These are phyloP conservation scores for Microcos paniculata DNA, from an alignment of 345 rosid species.

Conservation along the genomic window DNA sequence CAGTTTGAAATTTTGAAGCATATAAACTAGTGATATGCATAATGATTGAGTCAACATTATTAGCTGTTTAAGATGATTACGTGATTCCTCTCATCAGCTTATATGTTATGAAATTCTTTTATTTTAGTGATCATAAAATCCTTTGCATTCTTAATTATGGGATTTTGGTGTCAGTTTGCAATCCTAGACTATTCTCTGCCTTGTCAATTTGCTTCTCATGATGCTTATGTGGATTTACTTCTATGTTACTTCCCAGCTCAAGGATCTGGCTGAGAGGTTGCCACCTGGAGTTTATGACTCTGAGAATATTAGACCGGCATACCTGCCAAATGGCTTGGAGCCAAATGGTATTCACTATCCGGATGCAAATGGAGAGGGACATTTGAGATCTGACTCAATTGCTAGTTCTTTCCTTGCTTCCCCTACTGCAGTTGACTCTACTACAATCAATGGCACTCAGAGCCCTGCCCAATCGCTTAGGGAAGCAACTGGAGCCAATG, in stretches of 20 bases:
- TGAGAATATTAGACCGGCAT: conserved; percentile 45
- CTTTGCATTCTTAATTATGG: not conserved
- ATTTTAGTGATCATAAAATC: not conserved
- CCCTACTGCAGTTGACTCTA: conserved; percentile 36
- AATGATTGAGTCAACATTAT: not conserved
- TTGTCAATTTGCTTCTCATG: not conserved
- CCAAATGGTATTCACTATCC: conserved; percentile 57
- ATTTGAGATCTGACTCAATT: conserved; percentile 64
- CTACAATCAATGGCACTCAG: conserved; percentile 42
- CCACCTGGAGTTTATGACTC: conserved; percentile 68
- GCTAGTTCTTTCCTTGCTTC: conserved; percentile 50
- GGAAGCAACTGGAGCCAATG: conserved; percentile 45
- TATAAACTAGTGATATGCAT: not conserved
- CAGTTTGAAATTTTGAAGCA: not conserved
- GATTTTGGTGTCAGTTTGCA: not conserved
- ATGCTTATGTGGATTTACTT: not conserved
- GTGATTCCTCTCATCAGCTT: not conserved
- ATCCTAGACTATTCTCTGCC: not conserved
- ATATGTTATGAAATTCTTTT: not conserved
- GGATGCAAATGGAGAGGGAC: conserved; percentile 56
- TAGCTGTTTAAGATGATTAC: not conserved
- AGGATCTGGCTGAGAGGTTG: conserved; percentile 82
- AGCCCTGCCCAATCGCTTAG: conserved; percentile 33
- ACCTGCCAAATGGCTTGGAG: conserved; percentile 62
- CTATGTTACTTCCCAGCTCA: conserved; percentile 54